A percentile compares a stretch with the other conserved stretches of the same genome.
These are phyloP conservation scores for Nicotiana tabacum DNA, from an alignment of 257 asterid genomes.

Conservation along the genomic window DNA sequence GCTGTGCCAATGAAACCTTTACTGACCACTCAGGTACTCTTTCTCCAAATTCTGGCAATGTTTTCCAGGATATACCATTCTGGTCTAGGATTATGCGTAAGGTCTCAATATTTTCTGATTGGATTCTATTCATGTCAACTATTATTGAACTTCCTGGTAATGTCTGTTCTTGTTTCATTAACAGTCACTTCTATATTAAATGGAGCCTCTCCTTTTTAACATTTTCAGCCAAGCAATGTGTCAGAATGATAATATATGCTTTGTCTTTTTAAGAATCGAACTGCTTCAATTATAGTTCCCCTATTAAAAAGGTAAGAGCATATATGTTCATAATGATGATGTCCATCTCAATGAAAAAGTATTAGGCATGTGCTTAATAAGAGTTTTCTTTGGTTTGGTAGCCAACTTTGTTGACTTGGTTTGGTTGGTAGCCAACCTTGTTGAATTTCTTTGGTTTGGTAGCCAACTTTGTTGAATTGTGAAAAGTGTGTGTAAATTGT, in stretches of 20 bases:
- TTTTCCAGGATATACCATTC: neutral
- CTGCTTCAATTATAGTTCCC: neutral
- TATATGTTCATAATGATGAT: neutral
- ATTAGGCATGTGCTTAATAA: too few relatives aligned
- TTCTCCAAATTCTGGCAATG: neutral
- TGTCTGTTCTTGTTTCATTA: neutral
- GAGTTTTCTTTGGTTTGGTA: too few relatives aligned
- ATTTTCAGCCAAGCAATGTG: neutral
- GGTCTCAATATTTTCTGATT: neutral
- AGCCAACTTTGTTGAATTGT: too few relatives aligned
- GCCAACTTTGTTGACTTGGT: too few relatives aligned
- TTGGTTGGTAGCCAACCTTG: too few relatives aligned
- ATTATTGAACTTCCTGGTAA: neutral
- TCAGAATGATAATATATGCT: neutral
- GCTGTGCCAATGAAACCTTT: neutral
- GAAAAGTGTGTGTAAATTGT: too few relatives aligned
- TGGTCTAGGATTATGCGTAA: neutral
- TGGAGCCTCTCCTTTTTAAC: neutral
- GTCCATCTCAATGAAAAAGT: too few relatives aligned
- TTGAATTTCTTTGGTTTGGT: too few relatives aligned
- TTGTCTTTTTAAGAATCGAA: neutral
- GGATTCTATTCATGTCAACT: neutral
- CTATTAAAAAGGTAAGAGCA: neutral
- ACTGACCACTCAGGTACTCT: neutral
- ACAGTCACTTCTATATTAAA: neutral